Base-by-base conservation (phyloP, 345 rosid genomes). In the Ailanthus altissimus region DNA sequence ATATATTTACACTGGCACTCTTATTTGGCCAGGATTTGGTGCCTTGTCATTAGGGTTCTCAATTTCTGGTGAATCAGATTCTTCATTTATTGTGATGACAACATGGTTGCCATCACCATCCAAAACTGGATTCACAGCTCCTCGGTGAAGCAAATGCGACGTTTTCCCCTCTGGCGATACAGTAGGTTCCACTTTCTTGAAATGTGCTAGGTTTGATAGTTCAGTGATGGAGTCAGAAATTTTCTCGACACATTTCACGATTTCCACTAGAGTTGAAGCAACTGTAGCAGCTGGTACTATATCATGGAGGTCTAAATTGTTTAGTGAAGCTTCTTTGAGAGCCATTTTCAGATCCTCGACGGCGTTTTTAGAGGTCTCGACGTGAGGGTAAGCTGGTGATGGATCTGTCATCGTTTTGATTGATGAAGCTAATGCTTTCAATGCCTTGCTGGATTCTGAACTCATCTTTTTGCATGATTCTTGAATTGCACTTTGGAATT, bases 61-160 rank as follows among this genome's bases (percentile, higher is more conserved):
- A 2, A 78, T 82, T 72, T 81, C 89, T 7, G 81, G 78, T 23
- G 76, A 75, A 53, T 82, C 85, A 3, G 72, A 36, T 13, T 20
- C 64, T 62, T 82, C 87, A 28, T 79, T 69, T 78, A 87, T 80
- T 20, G 40, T 76, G 47, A 89, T 82, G 43, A 86, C 79, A 77
- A 89, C 87, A 54, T 86, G 77, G 57, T 77, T 75, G 9, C 47
- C 51, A 6, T 75, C 83, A 20, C 75, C 81, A n/a, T 86, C 86
- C 23, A 79, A 12, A 73, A 83, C 86, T 23, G 96, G 94, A 18
- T 88, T 89, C 18, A 91, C 80, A 5, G 25, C 79, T 76, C 90
- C 98, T 43, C 80, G 77, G 69, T 89, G 95, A 74, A 90, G 94
- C 67, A 91, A 72, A 63, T 83, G 83, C 50, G 88, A 75, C 74